phyloP scores from a whole-genome alignment of 2,329 filamentous ascomycete species.

The Exophiala calicioides region DNA sequence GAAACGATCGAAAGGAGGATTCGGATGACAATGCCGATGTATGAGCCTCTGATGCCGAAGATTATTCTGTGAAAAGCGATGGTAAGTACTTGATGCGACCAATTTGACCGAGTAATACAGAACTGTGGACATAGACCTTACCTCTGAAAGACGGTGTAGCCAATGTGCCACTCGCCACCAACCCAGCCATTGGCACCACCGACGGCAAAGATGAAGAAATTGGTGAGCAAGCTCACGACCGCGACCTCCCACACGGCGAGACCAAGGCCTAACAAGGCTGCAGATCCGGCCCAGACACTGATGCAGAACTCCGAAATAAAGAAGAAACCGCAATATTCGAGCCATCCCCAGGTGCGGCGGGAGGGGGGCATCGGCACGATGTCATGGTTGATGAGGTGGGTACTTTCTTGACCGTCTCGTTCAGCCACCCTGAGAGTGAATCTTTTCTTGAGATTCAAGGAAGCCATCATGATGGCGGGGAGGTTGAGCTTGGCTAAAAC shows the following conservation, averaged over 20 bases:
- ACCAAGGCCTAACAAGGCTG: no score
- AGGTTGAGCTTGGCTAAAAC: no score
- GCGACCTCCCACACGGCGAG: conserved; percentile 45
- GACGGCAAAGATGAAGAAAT: conserved; percentile 40
- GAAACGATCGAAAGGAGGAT: conserved; percentile 41
- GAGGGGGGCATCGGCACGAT: conserved; percentile 42
- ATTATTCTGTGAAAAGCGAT: no score
- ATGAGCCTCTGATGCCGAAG: no score
- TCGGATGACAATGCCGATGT: conserved; percentile 43
- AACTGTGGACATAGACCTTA: background rate
- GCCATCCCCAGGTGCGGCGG: conserved; percentile 41
- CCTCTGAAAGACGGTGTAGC: conserved; percentile 49
- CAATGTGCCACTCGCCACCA: conserved; percentile 46
- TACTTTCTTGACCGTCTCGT: conserved; percentile 1
- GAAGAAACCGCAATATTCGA: no score
- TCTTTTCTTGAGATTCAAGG: no score
- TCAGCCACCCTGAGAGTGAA: no score
- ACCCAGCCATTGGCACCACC: conserved; percentile 40
- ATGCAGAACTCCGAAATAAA: no score
- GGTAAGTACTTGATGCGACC: conserved; percentile 36
- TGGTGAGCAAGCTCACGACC: conserved; percentile 42
- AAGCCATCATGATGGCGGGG: no score
- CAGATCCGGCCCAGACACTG: no score
- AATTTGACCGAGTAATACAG: background rate
- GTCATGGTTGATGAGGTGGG: conserved; percentile 48